Percentiles rank a stretch among this genome's conserved stretches.
These are phyloP conservation scores for Ceraceosorus bombacis DNA, from an alignment of 1,284 basidiomycete genomes.

Conservation along the genomic window DNA sequence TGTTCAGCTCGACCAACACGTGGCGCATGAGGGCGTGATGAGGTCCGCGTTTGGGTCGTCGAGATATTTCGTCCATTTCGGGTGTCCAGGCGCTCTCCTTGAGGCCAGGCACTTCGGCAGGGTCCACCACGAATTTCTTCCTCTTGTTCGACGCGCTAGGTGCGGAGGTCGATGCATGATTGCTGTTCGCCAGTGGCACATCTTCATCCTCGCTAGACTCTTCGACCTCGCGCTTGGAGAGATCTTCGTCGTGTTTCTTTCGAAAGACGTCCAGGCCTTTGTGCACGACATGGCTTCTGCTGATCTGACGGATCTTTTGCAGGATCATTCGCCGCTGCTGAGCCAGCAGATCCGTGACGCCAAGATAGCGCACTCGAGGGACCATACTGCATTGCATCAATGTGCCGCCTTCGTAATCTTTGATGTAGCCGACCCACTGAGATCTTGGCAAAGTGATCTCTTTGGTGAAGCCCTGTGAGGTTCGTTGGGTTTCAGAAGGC, in stretches of 20 bases:
- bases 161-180: neutral
- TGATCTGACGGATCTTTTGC: constrained; percentile 78
- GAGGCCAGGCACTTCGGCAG: constrained; percentile 35
- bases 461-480: constrained; percentile 72
- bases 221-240: constrained; percentile 1
- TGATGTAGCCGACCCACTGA: constrained; percentile 98
- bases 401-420: constrained; percentile 99
- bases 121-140: constrained; percentile 28
- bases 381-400: constrained; percentile 97
- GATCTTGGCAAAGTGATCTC: constrained; percentile 85
- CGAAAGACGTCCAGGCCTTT: constrained; percentile 69
- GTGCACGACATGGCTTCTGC: constrained; percentile 77
- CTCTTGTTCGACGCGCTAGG: neutral
- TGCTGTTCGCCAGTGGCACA: constrained; percentile 14
- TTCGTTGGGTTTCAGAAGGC: neutral
- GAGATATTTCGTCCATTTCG: constrained; percentile 68
- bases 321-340: constrained; percentile 68
- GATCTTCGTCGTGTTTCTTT: neutral
- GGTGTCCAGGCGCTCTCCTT: constrained; percentile 85
- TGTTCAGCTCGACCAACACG: constrained; percentile 72
- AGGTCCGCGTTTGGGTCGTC: constrained; percentile 56
- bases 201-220: constrained; percentile 18
- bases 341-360: constrained; percentile 69
- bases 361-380: constrained; percentile 78
- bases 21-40: constrained; percentile 67